Evolutionary conservation across 2,329 filamentous ascomycete species (phyloP).

Genomic region (Arthrinium phaeospermum): DNA sequence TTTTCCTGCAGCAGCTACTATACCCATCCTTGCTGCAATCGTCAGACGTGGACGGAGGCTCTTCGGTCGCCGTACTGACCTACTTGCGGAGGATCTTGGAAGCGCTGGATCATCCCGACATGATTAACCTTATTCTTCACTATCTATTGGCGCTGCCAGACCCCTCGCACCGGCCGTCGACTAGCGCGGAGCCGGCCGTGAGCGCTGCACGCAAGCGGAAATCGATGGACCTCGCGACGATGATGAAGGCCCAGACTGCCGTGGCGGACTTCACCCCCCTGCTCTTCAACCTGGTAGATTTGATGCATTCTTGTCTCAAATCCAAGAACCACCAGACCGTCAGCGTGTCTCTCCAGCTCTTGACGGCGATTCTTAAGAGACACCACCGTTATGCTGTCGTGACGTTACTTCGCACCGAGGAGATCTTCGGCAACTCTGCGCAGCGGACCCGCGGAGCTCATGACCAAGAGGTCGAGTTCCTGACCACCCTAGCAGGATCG

Average conservation of each 20-base stretch:
- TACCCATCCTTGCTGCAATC: constrained; percentile 96
- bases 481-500: constrained; percentile 71
- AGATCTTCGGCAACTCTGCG: constrained; percentile 57
- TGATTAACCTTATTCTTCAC: constrained; percentile 91
- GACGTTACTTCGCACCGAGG: constrained; percentile 73
- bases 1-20: constrained; percentile 93
- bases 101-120: constrained; percentile 88
- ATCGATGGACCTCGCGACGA: constrained; percentile 84
- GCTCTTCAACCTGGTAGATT: constrained; percentile 91
- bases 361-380: constrained; percentile 83
- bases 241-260: constrained; percentile 77
- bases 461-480: constrained; percentile 74
- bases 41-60: constrained; percentile 95
- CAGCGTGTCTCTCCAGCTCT: constrained; percentile 83
- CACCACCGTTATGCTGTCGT: constrained; percentile 87
- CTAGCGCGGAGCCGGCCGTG: constrained; percentile 55
- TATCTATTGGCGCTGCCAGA: constrained; percentile 87
- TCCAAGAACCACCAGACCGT: constrained; percentile 90
- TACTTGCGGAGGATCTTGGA: constrained; percentile 92
- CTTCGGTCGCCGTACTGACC: constrained; percentile 92
- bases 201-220: constrained; percentile 81
- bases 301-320: constrained; percentile 82
- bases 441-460: constrained; percentile 75
- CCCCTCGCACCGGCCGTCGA: constrained; percentile 43
- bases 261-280: constrained; percentile 73